Evolutionary conservation across 129 eudicot species (phyloP).

Genomic region (Arctium lappa): DNA sequence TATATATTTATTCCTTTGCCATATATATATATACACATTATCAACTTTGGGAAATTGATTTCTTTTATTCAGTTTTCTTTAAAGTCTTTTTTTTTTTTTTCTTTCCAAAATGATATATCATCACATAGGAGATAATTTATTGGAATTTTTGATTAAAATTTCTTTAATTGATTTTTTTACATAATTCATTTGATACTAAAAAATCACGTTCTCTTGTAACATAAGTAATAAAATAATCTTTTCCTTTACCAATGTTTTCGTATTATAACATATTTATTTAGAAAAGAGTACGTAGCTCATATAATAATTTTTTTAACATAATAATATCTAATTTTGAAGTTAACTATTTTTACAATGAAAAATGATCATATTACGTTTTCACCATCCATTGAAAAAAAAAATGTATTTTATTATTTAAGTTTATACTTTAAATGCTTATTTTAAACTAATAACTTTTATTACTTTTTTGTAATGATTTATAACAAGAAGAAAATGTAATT

Average conservation of each 20-base stretch:
- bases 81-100: background rate
- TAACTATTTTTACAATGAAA: background rate
- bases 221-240: too few relatives aligned
- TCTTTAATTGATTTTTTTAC: background rate
- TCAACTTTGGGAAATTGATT: background rate
- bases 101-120: background rate
- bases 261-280: background rate
- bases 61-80: background rate
- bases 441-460: too few relatives aligned
- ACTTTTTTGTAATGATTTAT: background rate
- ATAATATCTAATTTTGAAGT: too few relatives aligned
- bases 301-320: background rate
- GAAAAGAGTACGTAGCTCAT: background rate
- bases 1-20: conserved; percentile 18
- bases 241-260: background rate
- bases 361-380: background rate
- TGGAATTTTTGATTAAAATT: background rate
- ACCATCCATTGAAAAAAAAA: background rate
- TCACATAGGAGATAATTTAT: too few relatives aligned
- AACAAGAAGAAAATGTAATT: background rate
- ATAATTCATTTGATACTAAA: background rate
- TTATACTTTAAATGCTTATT: background rate
- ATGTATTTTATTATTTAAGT: background rate
- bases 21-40: background rate
- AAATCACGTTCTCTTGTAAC: background rate